phyloP scores from a whole-genome alignment of 2,329 filamentous ascomycete genomes.

The Colletotrichum sp. region DNA sequence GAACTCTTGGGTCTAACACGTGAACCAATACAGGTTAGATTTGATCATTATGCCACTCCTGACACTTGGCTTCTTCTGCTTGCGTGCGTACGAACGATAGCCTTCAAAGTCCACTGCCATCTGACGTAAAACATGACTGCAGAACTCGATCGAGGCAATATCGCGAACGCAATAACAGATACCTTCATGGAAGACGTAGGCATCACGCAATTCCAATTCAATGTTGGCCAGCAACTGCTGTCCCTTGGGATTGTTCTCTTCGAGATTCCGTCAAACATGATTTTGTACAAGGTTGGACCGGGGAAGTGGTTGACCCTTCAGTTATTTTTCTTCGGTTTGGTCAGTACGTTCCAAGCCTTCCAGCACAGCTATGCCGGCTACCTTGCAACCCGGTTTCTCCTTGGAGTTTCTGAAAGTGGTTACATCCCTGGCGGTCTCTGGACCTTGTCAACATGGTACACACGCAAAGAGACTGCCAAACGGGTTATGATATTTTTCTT shows the following conservation, averaged over 20 bases:
- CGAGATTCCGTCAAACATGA: slow-evolving; percentile 53
- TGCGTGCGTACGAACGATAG: slow-evolving; percentile 36
- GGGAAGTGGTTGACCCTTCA: slow-evolving; percentile 59
- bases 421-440: slow-evolving; percentile 59
- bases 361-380: slow-evolving; percentile 50
- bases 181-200: slow-evolving; percentile 54
- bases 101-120: background rate
- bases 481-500: slow-evolving; percentile 61
- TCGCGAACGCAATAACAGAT: slow-evolving; percentile 38
- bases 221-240: slow-evolving; percentile 55
- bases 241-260: slow-evolving; percentile 52
- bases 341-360: slow-evolving; percentile 61
- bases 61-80: slow-evolving; percentile 46
- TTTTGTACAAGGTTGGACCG: slow-evolving; percentile 52
- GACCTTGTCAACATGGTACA: slow-evolving; percentile 62
- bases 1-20: background rate
- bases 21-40: slow-evolving; percentile 34
- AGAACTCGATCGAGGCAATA: slow-evolving; percentile 46
- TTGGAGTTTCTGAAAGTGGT: slow-evolving; percentile 59
- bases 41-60: slow-evolving; percentile 47
- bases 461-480: slow-evolving; percentile 54
- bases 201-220: slow-evolving; percentile 56
- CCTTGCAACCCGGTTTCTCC: slow-evolving; percentile 54
- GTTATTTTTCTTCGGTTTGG: slow-evolving; percentile 57
- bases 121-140: background rate